Evolutionary conservation across 805 yeast genomes (phyloP).

Genomic region (Scheffersomyces amazonensis): DNA sequence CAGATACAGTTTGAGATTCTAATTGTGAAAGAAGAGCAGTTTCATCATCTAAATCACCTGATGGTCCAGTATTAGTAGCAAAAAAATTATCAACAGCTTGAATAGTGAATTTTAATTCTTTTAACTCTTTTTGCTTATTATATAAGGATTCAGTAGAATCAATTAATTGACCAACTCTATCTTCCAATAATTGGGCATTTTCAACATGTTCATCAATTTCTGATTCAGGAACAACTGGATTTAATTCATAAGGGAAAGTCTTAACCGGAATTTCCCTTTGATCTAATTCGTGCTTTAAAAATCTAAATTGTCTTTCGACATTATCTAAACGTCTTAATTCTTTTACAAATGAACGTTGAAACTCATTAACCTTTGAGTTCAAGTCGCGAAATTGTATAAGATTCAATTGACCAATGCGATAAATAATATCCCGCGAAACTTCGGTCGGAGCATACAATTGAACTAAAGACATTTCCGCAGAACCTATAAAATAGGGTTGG

Average conservation of each 20-base stretch:
- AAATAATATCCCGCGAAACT: constrained; percentile 81
- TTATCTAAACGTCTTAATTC: constrained; percentile 84
- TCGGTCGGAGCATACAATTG: constrained; percentile 92
- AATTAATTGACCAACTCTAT: constrained; percentile 67
- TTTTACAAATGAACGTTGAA: constrained; percentile 87
- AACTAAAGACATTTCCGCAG: constrained; percentile 95
- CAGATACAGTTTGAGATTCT: constrained; percentile 29
- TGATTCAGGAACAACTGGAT: constrained; percentile 39
- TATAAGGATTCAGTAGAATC: constrained; percentile 66
- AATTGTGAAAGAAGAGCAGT: constrained; percentile 38
- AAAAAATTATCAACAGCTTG: constrained; percentile 37
- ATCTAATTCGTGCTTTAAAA: constrained; percentile 46
- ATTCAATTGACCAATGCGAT: constrained; percentile 83
- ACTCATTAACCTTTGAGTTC: constrained; percentile 73
- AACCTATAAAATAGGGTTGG: constrained; percentile 41
- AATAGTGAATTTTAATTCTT: constrained; percentile 62
- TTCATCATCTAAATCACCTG: constrained; percentile 22
- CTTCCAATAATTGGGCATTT: constrained; percentile 66
- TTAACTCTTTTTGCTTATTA: constrained; percentile 58
- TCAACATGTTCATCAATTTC: constrained; percentile 71
- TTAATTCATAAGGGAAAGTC: constrained; percentile 22
- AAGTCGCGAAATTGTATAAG: constrained; percentile 82
- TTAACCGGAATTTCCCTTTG: constrained; percentile 42
- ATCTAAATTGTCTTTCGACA: constrained; percentile 72
- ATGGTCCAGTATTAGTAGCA: constrained; percentile 26